These are phyloP conservation scores for Globisporangium echinulatum DNA, from an alignment of 352 stramenopile species.

Conservation along the genomic window DNA sequence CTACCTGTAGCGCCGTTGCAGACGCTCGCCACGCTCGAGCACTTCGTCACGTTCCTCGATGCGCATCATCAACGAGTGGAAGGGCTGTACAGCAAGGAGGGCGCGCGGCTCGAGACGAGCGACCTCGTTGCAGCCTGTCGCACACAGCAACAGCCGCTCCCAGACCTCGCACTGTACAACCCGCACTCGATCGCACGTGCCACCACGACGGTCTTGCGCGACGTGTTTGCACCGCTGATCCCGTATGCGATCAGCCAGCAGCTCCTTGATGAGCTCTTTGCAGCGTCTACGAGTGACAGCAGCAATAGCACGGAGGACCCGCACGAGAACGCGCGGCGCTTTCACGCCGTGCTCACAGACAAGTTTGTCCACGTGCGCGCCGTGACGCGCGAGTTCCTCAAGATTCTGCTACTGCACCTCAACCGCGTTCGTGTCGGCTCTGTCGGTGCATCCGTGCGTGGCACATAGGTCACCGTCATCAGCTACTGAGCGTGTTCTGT, in stretches of 20 bases:
- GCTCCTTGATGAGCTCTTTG: conserved; percentile 24
- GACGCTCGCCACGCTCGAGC: conserved; percentile 23
- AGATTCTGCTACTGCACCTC: conserved; percentile 42
- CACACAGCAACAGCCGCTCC: conserved; percentile 12
- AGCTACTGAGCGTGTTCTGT: too few species aligned
- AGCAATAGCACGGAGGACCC: too few species aligned
- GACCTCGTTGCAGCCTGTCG: conserved; percentile 19
- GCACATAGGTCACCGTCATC: too few species aligned
- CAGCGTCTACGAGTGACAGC: neutral
- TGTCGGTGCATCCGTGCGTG: neutral
- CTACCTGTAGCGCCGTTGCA: conserved; percentile 23
- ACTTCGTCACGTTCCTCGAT: conserved; percentile 42
- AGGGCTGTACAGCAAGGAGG: conserved; percentile 38
- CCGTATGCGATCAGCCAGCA: conserved; percentile 25
- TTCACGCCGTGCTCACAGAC: conserved; percentile 11
- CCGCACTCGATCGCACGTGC: conserved; percentile 36
- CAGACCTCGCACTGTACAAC: conserved; percentile 32
- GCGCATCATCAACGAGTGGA: conserved; percentile 37
- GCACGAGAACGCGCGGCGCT: conserved; percentile 7
- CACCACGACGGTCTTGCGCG: conserved; percentile 37
- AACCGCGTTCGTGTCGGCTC: conserved; percentile 21
- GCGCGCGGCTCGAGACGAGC: conserved; percentile 15
- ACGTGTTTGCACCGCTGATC: conserved; percentile 38
- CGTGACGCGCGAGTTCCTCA: conserved; percentile 34
- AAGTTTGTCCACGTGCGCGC: conserved; percentile 31